These are phyloP conservation scores for Stemphylium vesicarium DNA, from an alignment of 2,329 filamentous ascomycete species.

Conservation along the genomic window DNA sequence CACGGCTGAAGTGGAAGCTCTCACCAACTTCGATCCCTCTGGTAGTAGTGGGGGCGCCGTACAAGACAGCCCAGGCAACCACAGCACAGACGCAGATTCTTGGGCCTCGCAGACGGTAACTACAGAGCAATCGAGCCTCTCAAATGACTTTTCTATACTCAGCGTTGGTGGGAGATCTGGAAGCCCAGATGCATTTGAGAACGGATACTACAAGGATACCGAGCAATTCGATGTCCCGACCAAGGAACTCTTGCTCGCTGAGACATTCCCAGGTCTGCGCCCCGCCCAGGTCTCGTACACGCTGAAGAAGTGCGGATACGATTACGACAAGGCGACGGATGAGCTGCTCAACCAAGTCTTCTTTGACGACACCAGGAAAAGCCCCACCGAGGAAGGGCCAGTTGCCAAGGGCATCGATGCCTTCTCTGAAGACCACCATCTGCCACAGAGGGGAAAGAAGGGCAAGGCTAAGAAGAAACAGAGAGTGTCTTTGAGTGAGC, in stretches of 20 bases:
- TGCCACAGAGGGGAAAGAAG: slow-evolving; percentile 49
- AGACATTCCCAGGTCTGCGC: slow-evolving; percentile 75
- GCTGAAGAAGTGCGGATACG: slow-evolving; percentile 70
- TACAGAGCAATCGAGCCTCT: slow-evolving; percentile 59
- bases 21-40: slow-evolving; percentile 78
- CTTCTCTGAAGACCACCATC: slow-evolving; percentile 68
- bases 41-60: slow-evolving; percentile 63
- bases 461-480: slow-evolving; percentile 53
- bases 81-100: slow-evolving; percentile 41
- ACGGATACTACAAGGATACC: slow-evolving; percentile 45
- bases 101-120: slow-evolving; percentile 52
- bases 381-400: slow-evolving; percentile 50
- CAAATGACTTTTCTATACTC: slow-evolving; percentile 53
- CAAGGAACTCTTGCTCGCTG: slow-evolving; percentile 68
- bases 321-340: slow-evolving; percentile 75
- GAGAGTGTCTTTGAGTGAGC: slow-evolving; percentile 30
- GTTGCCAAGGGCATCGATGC: slow-evolving; percentile 78
- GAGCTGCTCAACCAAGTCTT: slow-evolving; percentile 80
- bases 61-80: slow-evolving; percentile 24
- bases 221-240: slow-evolving; percentile 61
- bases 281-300: slow-evolving; percentile 69
- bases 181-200: slow-evolving; percentile 30
- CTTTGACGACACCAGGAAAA: slow-evolving; percentile 70
- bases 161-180: slow-evolving; percentile 31
- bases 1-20: slow-evolving; percentile 70